phyloP scores from a whole-genome alignment of 208 protist genomes.

The Endotrypanum monterogeii region DNA sequence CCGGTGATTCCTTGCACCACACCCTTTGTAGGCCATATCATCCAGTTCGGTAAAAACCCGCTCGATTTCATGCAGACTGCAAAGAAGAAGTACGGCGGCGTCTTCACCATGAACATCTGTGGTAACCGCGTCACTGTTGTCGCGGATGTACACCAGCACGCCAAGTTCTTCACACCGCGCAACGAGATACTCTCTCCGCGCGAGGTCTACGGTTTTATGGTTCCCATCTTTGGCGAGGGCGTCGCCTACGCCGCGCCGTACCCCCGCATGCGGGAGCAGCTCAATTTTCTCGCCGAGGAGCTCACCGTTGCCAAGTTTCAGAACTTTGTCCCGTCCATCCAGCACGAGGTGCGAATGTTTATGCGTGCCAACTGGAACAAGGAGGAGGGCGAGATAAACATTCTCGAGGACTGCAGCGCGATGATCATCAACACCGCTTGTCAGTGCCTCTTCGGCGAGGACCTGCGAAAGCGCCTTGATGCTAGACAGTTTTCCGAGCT shows the following conservation, averaged over 20 bases:
- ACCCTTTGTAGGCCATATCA: constrained; percentile 76
- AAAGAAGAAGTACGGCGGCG: constrained; percentile 67
- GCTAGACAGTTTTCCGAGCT: constrained; percentile 80
- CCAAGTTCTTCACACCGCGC: constrained; percentile 82
- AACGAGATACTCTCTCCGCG: constrained; percentile 83
- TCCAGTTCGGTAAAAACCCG: constrained; percentile 74
- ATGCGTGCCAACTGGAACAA: constrained; percentile 78
- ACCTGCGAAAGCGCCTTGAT: constrained; percentile 85
- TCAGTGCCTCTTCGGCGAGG: constrained; percentile 91
- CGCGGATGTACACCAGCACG: constrained; percentile 73
- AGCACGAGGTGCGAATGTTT: constrained; percentile 85
- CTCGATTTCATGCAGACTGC: constrained; percentile 59
- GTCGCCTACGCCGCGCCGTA: constrained; percentile 84
- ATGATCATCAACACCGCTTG: constrained; percentile 95
- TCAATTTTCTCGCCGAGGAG: constrained; percentile 87
- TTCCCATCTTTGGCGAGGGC: constrained; percentile 85
- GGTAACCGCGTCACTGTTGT: constrained; percentile 83
- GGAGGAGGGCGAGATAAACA: constrained; percentile 81
- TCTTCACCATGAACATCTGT: constrained; percentile 87
- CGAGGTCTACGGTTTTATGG: constrained; percentile 89
- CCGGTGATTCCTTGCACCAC: constrained; percentile 58
- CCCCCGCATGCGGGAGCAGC: constrained; percentile 84
- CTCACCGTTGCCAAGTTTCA: constrained; percentile 87
- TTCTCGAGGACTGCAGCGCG: constrained; percentile 83
- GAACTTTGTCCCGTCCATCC: constrained; percentile 86